Evolutionary conservation across 164 flowering plant genomes (phyloP), one percentile per base, ranked within the genome.

Genomic region (Dillenia suffruticosa): DNA sequence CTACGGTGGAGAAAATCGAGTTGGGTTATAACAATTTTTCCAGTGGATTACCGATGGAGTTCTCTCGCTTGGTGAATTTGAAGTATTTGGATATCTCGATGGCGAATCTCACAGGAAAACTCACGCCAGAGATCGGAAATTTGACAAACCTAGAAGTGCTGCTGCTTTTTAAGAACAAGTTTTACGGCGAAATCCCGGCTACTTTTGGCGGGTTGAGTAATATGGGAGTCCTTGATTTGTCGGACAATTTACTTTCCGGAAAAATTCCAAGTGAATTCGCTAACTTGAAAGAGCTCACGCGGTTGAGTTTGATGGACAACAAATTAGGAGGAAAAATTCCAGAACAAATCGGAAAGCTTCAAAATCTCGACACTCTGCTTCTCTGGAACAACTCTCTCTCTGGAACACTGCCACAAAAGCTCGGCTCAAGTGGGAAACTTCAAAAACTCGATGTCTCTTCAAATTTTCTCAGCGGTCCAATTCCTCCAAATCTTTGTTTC

Each of bases 301-400:
- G 55, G 10, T 44, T 94, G 63, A 82, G 78, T 51, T 55, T 91
- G 51, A 64, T 88, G 81, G 45, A 52, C 56, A 94, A 94, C 77
- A 11, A 74, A 2, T 65, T 95, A 2, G 70, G 70, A 12, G 97
- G 99, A 0, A 72, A 79, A 44, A 80, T 95, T 9, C 99, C 99
- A 0, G 58, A 70, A 3, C 82, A 74, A 0, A 63, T 95, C 43
- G 93, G 85, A 3, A 87, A 82, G 59, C 78, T 95, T 7, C 90
- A 93, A 0, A 72, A 86, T 24, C 83, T 94, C 24, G 81, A 76
- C 52, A 66, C 64, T 0, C 54, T 94, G 7, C 57, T 13, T 12
- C 80, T 94, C 3, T 94, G 96, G 95, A 84, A 84, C 82, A 94
- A 94, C 61, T 79, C 81, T 0, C 72, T 94, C 7, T 66, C 79